A percentile compares a stretch with the other conserved stretches of the same genome.
These are phyloP conservation scores for Blastobotrys serpentis DNA, from an alignment of 1,139 yeast species.

Conservation along the genomic window DNA sequence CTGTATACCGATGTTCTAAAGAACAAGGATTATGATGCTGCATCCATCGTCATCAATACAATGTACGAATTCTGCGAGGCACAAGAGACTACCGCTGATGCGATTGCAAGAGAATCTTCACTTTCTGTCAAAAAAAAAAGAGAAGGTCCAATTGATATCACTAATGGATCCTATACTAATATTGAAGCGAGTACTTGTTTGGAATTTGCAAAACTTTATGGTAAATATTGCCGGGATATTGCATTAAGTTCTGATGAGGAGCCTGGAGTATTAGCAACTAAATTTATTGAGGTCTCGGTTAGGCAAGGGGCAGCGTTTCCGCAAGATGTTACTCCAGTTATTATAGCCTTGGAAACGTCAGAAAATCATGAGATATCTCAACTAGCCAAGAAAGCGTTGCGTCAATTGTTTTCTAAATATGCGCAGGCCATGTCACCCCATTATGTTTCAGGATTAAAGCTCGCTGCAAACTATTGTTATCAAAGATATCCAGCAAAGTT, in stretches of 20 bases:
- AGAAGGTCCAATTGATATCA: constrained; percentile 47
- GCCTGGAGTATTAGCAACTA: constrained; percentile 50
- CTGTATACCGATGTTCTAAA: constrained; percentile 53
- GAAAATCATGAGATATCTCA: constrained; percentile 43
- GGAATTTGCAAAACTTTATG: constrained; percentile 63
- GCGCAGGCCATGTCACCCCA: constrained; percentile 63
- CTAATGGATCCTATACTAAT: constrained; percentile 49
- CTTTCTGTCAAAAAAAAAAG: constrained; percentile 37
- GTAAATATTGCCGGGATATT: constrained; percentile 47
- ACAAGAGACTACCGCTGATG: constrained; percentile 49
- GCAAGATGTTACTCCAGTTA: constrained; percentile 53
- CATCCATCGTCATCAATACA: constrained; percentile 53
- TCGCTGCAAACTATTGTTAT: constrained; percentile 50
- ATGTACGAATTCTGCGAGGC: constrained; percentile 50
- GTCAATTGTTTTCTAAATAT: constrained; percentile 58
- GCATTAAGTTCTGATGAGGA: constrained; percentile 50
- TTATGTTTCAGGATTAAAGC: constrained; percentile 57
- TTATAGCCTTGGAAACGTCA: constrained; percentile 67
- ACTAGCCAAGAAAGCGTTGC: constrained; percentile 53
- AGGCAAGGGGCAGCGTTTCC: constrained; percentile 74
- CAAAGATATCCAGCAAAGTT: constrained; percentile 9
- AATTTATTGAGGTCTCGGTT: constrained; percentile 54
- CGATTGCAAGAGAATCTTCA: constrained; percentile 29
- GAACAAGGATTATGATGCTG: constrained; percentile 32
- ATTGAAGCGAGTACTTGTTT: constrained; percentile 70